These are phyloP conservation scores for Vitis hybrid DNA, from an alignment of 177 flowering plant species.

Conservation along the genomic window DNA sequence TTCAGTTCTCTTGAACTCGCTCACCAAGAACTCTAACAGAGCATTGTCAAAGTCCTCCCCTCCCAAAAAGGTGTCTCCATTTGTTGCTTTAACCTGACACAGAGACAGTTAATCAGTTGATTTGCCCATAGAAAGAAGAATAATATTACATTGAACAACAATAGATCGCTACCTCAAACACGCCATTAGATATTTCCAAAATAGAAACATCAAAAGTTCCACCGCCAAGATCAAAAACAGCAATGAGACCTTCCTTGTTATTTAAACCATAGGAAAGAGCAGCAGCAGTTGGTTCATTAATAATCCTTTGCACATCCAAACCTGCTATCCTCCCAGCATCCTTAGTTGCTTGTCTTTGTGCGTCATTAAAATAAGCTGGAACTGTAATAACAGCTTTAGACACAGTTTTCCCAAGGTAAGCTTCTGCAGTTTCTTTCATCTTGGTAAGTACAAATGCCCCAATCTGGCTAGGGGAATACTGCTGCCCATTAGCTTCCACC, in stretches of 20 bases:
- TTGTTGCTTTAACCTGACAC: slow-evolving; percentile 74
- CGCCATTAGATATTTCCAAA: slow-evolving; percentile 65
- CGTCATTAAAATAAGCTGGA: slow-evolving; percentile 73
- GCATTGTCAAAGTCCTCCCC: slow-evolving; percentile 83
- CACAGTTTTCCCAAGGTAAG: slow-evolving; percentile 56
- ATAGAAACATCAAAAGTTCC: slow-evolving; percentile 75
- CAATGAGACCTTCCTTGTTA: slow-evolving; percentile 64
- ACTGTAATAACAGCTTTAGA: slow-evolving; percentile 63
- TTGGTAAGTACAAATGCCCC: slow-evolving; percentile 65
- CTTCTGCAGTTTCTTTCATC: slow-evolving; percentile 73
- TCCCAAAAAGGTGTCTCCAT: slow-evolving; percentile 79
- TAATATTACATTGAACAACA: neutral
- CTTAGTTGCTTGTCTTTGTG: slow-evolving; percentile 72
- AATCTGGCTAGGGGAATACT: slow-evolving; percentile 65
- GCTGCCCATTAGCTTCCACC: slow-evolving; percentile 64
- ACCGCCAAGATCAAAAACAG: slow-evolving; percentile 74
- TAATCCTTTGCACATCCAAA: slow-evolving; percentile 60
- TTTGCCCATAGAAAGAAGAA: neutral
- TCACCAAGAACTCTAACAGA: slow-evolving; percentile 56
- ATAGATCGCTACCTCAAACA: slow-evolving; percentile 51
- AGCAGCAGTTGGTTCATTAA: slow-evolving; percentile 78
- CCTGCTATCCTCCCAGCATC: slow-evolving; percentile 77
- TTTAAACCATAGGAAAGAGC: slow-evolving; percentile 66
- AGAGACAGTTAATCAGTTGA: neutral
- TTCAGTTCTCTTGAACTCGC: slow-evolving; percentile 61